These are phyloP conservation scores for Pseudocercospora musae DNA, from an alignment of 2,329 filamentous ascomycete species.

Conservation along the genomic window DNA sequence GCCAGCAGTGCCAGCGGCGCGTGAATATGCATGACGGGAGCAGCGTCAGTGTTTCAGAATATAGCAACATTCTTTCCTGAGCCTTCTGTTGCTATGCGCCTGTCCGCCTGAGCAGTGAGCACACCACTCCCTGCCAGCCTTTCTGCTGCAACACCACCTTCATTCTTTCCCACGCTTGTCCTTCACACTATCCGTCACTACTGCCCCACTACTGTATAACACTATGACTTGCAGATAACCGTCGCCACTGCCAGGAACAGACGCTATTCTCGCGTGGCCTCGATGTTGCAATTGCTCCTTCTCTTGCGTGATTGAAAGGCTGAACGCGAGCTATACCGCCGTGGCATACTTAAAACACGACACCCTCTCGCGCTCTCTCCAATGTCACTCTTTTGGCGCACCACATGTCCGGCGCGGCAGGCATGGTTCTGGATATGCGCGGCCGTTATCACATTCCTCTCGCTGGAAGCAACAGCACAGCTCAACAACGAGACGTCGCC, in stretches of 20 bases:
- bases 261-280: background rate
- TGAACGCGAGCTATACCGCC: background rate
- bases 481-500: conserved; percentile 36
- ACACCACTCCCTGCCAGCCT: background rate
- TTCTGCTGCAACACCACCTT: background rate
- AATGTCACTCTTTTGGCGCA: background rate
- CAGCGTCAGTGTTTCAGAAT: background rate
- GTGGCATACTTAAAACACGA: background rate
- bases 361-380: background rate
- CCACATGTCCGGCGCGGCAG: background rate
- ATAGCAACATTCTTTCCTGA: conserved; percentile 3
- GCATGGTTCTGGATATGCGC: background rate
- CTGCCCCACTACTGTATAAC: background rate
- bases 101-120: no score
- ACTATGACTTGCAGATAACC: background rate
- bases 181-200: background rate
- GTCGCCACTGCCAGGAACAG: background rate
- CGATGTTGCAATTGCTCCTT: conserved; percentile 4
- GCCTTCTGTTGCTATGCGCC: background rate
- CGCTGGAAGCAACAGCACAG: conserved; percentile 19
- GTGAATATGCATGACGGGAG: no score
- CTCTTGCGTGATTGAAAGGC: conserved; percentile 4
- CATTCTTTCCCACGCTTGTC: background rate
- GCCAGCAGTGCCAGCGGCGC: no score
- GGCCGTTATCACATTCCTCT: conserved; percentile 9